These are phyloP conservation scores for Piloderma croceum DNA, from an alignment of 768 basidiomycete genomes.

Conservation along the genomic window DNA sequence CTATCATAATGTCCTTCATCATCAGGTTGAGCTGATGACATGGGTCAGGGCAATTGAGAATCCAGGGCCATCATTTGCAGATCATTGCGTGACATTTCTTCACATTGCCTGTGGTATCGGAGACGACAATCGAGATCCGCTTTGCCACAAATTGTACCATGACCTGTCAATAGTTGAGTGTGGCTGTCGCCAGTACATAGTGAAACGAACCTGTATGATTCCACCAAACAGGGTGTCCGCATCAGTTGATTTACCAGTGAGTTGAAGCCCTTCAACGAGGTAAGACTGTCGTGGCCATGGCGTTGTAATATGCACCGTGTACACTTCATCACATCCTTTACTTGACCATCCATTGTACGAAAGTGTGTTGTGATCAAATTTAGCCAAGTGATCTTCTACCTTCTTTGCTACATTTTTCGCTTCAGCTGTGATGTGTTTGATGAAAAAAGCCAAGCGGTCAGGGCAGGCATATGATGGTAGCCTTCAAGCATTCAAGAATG, in stretches of 20 bases:
- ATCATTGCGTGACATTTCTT: slow-evolving; percentile 12
- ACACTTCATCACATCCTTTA: slow-evolving; percentile 18
- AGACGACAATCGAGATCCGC: slow-evolving; percentile 13
- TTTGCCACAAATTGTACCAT: slow-evolving; percentile 5
- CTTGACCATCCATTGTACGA: slow-evolving; percentile 22
- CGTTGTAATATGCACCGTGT: slow-evolving; percentile 23
- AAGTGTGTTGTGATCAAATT: slow-evolving; percentile 15
- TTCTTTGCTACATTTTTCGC: slow-evolving; percentile 5
- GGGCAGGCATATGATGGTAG: slow-evolving; percentile 13
- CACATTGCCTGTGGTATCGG: slow-evolving; percentile 22
- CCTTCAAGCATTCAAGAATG: neutral
- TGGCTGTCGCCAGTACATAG: no score
- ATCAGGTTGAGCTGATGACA: slow-evolving; percentile 26
- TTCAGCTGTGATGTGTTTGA: slow-evolving; percentile 16
- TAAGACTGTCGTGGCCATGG: slow-evolving; percentile 20
- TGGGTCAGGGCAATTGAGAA: slow-evolving; percentile 26
- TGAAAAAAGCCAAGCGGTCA: slow-evolving; percentile 16
- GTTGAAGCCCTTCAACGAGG: slow-evolving; percentile 20
- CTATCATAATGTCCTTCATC: slow-evolving; percentile 25
- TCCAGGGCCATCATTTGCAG: slow-evolving; percentile 14
- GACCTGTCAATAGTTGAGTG: slow-evolving; percentile 5
- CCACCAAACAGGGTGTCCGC: slow-evolving; percentile 12
- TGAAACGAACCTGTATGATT: no score
- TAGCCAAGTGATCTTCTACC: slow-evolving; percentile 10
- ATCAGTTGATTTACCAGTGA: slow-evolving; percentile 22